Percentiles rank a stretch among this genome's conserved stretches.
These are phyloP conservation scores for Paxillus involutus DNA, from an alignment of 768 basidiomycete species.

Conservation along the genomic window DNA sequence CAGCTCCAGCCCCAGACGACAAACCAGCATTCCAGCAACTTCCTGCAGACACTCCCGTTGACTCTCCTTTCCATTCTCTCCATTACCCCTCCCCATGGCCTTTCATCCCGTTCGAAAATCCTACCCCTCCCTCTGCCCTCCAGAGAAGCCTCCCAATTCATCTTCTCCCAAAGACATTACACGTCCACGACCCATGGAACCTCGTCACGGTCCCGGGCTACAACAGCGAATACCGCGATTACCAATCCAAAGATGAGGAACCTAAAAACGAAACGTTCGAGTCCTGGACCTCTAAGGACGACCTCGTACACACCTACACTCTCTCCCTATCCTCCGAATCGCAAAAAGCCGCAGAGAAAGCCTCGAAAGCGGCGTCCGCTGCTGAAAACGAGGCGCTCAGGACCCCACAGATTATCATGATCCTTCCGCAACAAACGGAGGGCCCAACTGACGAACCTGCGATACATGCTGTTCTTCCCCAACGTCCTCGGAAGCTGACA, in stretches of 20 bases:
- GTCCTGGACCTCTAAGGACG: slow-evolving; percentile 28
- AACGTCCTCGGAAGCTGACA: slow-evolving; percentile 22
- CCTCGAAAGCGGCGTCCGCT: slow-evolving; percentile 5
- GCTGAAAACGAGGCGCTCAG: slow-evolving; percentile 5
- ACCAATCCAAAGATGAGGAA: too few relatives aligned
- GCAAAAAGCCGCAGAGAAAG: slow-evolving; percentile 2
- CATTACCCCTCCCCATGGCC: slow-evolving; percentile 44
- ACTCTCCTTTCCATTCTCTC: slow-evolving; percentile 27
- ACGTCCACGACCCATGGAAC: slow-evolving; percentile 44
- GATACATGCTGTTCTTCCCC: slow-evolving; percentile 25
- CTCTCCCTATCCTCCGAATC: slow-evolving; percentile 20
- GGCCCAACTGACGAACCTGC: slow-evolving; percentile 28
- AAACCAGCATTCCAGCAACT: background rate
- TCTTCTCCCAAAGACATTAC: slow-evolving; percentile 40
- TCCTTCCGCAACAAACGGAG: slow-evolving; percentile 17
- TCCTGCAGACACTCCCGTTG: background rate
- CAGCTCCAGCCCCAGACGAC: background rate
- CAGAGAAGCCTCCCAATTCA: slow-evolving; percentile 32
- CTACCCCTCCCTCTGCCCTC: slow-evolving; percentile 22
- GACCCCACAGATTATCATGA: slow-evolving; percentile 10
- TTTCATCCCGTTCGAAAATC: slow-evolving; percentile 34
- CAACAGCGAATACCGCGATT: background rate
- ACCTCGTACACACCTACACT: slow-evolving; percentile 27
- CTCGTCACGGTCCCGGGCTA: slow-evolving; percentile 14
- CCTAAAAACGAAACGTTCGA: too few relatives aligned